phyloP scores from a whole-genome alignment of 1,139 yeast genomes.

The Nadsonia starkeyi-henricii region DNA sequence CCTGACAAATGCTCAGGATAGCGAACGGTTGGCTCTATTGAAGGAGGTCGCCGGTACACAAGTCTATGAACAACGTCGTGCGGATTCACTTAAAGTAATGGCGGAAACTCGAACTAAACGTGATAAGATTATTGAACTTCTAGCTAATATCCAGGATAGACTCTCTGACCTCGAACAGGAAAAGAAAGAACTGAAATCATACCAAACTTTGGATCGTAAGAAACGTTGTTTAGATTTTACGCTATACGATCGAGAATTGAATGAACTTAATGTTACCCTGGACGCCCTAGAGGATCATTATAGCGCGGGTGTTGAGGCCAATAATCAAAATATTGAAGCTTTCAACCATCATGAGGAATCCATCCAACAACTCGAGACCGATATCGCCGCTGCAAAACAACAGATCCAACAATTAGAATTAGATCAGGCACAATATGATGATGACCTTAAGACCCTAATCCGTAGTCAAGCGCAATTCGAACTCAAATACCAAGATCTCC shows the following conservation, averaged over 20 bases:
- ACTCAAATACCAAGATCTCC: constrained; percentile 16
- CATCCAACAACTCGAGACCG: constrained; percentile 34
- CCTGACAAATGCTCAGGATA: constrained; percentile 77
- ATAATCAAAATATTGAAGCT: constrained; percentile 31
- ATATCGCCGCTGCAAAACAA: constrained; percentile 31
- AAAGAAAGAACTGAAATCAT: constrained; percentile 57
- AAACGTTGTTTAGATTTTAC: constrained; percentile 66
- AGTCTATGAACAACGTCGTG: constrained; percentile 69
- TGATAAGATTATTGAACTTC: constrained; percentile 61
- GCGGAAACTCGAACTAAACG: constrained; percentile 53
- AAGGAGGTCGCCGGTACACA: constrained; percentile 95
- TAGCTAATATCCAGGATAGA: constrained; percentile 55
- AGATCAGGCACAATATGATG: constrained; percentile 35
- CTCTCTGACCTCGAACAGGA: constrained; percentile 71
- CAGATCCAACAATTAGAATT: constrained; percentile 23
- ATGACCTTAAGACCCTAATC: constrained; percentile 32
- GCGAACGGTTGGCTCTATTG: constrained; percentile 60
- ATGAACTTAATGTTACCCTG: constrained; percentile 44
- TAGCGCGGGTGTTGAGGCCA: constrained; percentile 33
- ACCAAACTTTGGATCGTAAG: constrained; percentile 51
- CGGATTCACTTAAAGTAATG: constrained; percentile 74
- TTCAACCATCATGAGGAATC: constrained; percentile 35
- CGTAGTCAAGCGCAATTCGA: constrained; percentile 23
- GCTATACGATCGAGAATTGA: constrained; percentile 62
- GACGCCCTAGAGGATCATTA: constrained; percentile 52